Base-by-base conservation (phyloP, 2,329 filamentous ascomycete species). In the Stachybotrys chartarum region DNA sequence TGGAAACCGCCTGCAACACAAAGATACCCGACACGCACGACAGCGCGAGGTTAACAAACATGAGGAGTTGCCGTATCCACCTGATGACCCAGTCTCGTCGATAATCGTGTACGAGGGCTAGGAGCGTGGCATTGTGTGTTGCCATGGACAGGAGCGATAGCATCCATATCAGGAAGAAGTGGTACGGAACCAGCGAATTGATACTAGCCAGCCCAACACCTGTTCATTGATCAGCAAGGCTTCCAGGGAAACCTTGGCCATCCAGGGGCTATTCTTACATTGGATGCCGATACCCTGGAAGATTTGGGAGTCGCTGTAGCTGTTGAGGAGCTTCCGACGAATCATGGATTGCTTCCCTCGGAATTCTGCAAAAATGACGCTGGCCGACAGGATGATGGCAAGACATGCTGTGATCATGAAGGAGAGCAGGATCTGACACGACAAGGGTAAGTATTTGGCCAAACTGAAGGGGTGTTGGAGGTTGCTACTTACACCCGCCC, bases 121-220 rank as follows among this genome's bases (percentile, higher is more conserved):
- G 74, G 16, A 88, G 71, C 0, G 84, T 83, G 5, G 82, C 77
- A 56, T 86, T 84, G 67, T 88, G 85, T 3, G 85, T 86, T 1
- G 83, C 81, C 59, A 83, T 86, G 16, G 83, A 83, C 7, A 88
- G 73, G 12, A 86, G 69, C 0, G 82, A 83, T 2, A 88, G 72
- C 72, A 87, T 84, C 85, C 84, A 88, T 60, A 88, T 80, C 54
- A 87, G 78, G 72, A 87, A 87, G 72, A 88, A 87, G 69, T 88
- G 85, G 65, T 88, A 88, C 0, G 83, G 78, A 0, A 85, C 77
- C 66, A 88, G 78, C 6, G 73, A 73, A 50, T 77, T 70, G 64
- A 81, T 78, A 63, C 84, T 83, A 5, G 80, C 80, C 1, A 88
- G 76, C 0, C 81, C 85, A 30, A 88, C 76, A 55, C 65, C 64